Base-by-base conservation (phyloP, 176 grass and related monocot genomes). In the Juncus effusus region DNA sequence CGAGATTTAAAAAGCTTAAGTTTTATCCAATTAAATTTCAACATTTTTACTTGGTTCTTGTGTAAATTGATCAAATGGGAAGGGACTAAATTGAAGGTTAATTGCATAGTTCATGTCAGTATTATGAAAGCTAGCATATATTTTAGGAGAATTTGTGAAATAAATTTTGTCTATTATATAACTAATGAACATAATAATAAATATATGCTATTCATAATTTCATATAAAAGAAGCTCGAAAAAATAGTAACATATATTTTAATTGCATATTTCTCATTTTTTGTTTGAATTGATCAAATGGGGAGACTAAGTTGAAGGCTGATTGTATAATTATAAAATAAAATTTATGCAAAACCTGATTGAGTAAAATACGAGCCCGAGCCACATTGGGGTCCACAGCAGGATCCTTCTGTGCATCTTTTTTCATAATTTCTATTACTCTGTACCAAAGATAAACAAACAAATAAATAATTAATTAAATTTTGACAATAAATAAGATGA, bases 371-470 rank as follows among this genome's bases (percentile, higher is more conserved):
- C 78, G 81, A 59, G 93, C 93, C 63, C 75, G 80, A 54, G 77
- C 77, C 53, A 67, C 88, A 82, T 86, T 76, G 75, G 67, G 61
- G 40, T 89, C 75, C 55, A 19, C 64, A 44, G 70, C 61, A 64
- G 88, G 93, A 76, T 97, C 93, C 51, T 86, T 86, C 56, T 82
- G 67, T 51, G 93, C 85, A 69, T 97, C 93, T 61, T 36, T 84
- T 75, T 49, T 82, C 85, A 97, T 92, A 84, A 97, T 89, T 52
- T 89, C 85, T 61, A 86, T 53, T 52, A 97, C 94, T 79, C 94
- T 97, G 61, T 47, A 13, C 36, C 11, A 16, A 76, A 42, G n/a
- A 16, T 40, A 10, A 4, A 44, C 53, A 11, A 77, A 55, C 39
- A 77, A 40, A 10, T 53, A 53, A 47, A 42, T 54, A 36, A 53